Percentiles rank a stretch among this genome's conserved stretches.
Conservation (phyloP, 805 yeast species). For the Priceomyces melissophilus region DNA sequence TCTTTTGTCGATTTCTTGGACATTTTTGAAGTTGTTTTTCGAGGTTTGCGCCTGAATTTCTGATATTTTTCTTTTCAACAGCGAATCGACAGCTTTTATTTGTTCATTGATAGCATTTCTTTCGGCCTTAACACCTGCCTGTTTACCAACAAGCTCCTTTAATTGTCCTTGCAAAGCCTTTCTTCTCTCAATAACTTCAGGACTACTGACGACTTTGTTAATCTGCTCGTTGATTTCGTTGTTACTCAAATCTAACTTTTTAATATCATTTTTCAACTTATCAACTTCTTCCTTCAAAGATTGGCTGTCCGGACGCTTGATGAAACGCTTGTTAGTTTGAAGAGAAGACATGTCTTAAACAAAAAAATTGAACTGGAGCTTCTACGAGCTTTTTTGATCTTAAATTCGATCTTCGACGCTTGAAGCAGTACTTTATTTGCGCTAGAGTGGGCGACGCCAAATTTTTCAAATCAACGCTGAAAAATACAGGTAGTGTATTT, state of each 20-base stretch:
- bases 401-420: neutral
- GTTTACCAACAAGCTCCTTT: constrained; percentile 42
- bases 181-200: constrained; percentile 27
- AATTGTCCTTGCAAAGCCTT: constrained; percentile 32
- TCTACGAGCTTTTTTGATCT: neutral
- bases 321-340: constrained; percentile 43
- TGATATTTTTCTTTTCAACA: constrained; percentile 67
- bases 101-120: constrained; percentile 59
- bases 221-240: constrained; percentile 53
- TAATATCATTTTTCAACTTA: constrained; percentile 56
- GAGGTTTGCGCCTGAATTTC: constrained; percentile 73
- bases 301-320: constrained; percentile 72
- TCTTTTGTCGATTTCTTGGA: constrained; percentile 67
- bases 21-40: constrained; percentile 64
- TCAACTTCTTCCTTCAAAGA: constrained; percentile 58
- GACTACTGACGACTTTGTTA: constrained; percentile 36
- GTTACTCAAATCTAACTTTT: constrained; percentile 55
- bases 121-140: constrained; percentile 47
- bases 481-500: constrained; percentile 3
- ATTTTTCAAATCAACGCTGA: constrained; percentile 2
- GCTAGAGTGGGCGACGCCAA: constrained; percentile 1
- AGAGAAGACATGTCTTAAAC: constrained; percentile 12
- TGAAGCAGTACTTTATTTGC: neutral
- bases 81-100: constrained; percentile 65
- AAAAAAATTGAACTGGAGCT: neutral